Evolutionary conservation across 2,329 filamentous ascomycete species (phyloP), one percentile per base, ranked within the genome.

Genomic region (Trichophyton rubrum): DNA sequence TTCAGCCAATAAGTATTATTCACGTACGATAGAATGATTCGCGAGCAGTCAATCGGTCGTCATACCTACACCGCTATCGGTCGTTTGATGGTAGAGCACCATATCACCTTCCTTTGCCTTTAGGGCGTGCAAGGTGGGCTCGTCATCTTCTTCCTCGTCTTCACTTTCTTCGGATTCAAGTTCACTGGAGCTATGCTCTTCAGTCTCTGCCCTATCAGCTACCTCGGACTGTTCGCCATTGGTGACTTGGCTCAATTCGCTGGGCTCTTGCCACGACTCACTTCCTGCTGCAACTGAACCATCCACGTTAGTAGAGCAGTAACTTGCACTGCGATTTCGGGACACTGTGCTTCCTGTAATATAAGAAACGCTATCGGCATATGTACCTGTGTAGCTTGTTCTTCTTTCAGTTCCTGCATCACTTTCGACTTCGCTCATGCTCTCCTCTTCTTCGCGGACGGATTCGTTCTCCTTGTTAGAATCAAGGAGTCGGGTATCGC

Each of bases 371-470:
- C 73, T 77, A 58, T 77, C 76, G 3, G 72, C 71, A 61, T 71
- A 75, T 2, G 71, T 74, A 17, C 71, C 71, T 3, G 72, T 70
- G 62, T 76, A 77, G 66, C 75, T 78, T 1, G 74, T 72, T 51
- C 74, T 68, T 51, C 77, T 69, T 62, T 78, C 75, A 0, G 75
- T 77, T n/a, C 70, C 72, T 15, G 71, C 66, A 41, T 87, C 83
- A 66, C 80, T 84, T 24, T 75, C 76, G 27, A 71, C 64, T 61
- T 70, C 73, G 47, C 73, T 73, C 9, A 71, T 70, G 9, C 17
- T 71, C 65, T 86, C 84, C 62, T 88, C 85, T 56, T 80, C 81
- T 69, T 88, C 85, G n/a, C 79, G 78, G 43, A 87, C 75, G 3
- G 75, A 74, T 41, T 85, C 75, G 64, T 87, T 86, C 69, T 87